Evolutionary conservation across 1,284 basidiomycete genomes (phyloP), one percentile per base, ranked within the genome.

Genomic region (Mycena sp.): DNA sequence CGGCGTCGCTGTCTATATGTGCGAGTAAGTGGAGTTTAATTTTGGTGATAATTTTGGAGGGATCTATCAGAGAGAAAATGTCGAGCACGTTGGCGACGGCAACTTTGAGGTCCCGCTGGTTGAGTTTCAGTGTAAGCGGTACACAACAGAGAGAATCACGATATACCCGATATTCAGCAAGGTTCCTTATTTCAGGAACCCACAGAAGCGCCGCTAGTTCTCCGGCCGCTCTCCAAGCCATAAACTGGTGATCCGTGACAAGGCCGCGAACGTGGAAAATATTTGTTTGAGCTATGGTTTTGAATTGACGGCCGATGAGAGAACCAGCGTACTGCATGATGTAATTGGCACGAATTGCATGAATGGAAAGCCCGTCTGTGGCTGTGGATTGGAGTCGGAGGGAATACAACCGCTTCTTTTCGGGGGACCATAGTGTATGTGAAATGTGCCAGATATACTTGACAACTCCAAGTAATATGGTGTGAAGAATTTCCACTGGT

Each of bases 381-480:
- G 64, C 68, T 7, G 73, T 68, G 3, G 69, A 66, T 32, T 73
- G 63, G 0, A 80, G 71, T 0, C 76, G 69, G 7, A 60, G 28
- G 2, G 72, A 64, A 54, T 78, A 77, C 1, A 58, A 21, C 2
- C 68, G 21, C 21, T 43, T 43, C 11, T 66, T 4, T 73, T 63
- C 25, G 72, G 44, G 12, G 69, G 65, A 17, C 75, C 74, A 75
- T 4, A 28, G 19, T 25, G 66, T 70, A 43, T 63, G 63, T 7
- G 71, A 70, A 4, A 68, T 52, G 52, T 74, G 68, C 79, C 78
- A 81, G 6, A 74, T 21, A 60, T 81, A 80, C 61, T 80, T 81
- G 19, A 72, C 71, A 17, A 65, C n/a, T n/a, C n/a, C n/a, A n/a
- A n/a, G n/a, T n/a, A n/a, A n/a, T n/a, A n/a, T n/a, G n/a, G n/a